Conservation (phyloP, 2,329 filamentous ascomycete genomes). For the Nemania diffusa region DNA sequence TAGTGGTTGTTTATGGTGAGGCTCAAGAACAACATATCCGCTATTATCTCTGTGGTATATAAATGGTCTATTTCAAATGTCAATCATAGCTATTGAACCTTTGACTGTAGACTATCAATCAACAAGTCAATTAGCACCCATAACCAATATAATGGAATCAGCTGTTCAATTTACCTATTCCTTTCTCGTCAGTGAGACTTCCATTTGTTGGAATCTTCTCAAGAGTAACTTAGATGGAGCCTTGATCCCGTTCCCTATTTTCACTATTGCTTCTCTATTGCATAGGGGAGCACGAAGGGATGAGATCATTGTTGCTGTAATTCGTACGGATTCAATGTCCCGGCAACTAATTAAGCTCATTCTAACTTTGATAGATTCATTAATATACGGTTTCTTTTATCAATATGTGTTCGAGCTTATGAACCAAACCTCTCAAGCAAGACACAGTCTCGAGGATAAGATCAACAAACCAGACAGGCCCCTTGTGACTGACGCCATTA, state of each 20-base stretch:
- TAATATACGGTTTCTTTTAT: slow-evolving; percentile 19
- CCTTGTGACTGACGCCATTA: slow-evolving; percentile 6
- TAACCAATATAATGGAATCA: too few species aligned
- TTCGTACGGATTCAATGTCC: not conserved
- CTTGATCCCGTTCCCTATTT: slow-evolving; percentile 18
- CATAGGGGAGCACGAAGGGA: slow-evolving; percentile 8
- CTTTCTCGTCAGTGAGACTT: too few species aligned
- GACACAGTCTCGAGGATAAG: slow-evolving; percentile 6
- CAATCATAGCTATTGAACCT: too few species aligned
- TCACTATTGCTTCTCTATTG: slow-evolving; percentile 11
- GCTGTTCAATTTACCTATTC: too few species aligned
- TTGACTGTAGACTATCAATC: too few species aligned
- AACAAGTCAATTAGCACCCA: too few species aligned
- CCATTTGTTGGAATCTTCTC: slow-evolving; percentile 2
- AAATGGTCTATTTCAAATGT: too few species aligned
- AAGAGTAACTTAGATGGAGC: slow-evolving; percentile 12
- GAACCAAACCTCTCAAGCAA: slow-evolving; percentile 17
- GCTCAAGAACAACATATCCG: too few species aligned
- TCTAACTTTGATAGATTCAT: slow-evolving; percentile 10
- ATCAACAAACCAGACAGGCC: slow-evolving; percentile 25
- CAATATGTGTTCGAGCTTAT: slow-evolving; percentile 14
- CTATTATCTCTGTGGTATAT: too few species aligned
- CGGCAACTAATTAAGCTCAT: not conserved
- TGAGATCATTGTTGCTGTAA: not conserved
- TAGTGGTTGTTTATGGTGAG: too few species aligned